Conservation (phyloP, 768 basidiomycete species). For the Russula virescens region DNA sequence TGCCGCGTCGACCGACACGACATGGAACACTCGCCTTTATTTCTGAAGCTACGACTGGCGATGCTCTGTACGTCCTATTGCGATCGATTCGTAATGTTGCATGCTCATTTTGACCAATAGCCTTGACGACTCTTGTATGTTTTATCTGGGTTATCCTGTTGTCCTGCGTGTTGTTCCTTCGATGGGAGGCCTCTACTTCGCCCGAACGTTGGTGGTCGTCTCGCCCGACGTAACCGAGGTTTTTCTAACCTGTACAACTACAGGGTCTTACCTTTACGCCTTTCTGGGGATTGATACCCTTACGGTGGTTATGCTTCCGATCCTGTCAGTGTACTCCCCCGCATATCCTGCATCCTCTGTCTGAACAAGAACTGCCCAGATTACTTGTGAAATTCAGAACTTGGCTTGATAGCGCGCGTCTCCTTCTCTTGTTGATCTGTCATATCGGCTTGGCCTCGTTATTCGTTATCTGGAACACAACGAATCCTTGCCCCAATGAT, state of each 20-base stretch:
- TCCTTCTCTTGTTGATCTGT: constrained; percentile 39
- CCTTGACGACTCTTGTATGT: constrained; percentile 38
- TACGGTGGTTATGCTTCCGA: constrained; percentile 38
- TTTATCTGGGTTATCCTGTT: constrained; percentile 46
- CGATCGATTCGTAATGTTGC: background rate
- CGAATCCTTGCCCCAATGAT: constrained; percentile 39
- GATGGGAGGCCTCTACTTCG: constrained; percentile 42
- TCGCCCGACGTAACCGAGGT: background rate
- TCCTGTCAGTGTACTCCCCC: constrained; percentile 35
- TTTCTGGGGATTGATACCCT: constrained; percentile 39
- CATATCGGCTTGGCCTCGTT: constrained; percentile 43
- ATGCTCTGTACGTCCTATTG: constrained; percentile 27
- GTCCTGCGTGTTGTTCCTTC: constrained; percentile 40
- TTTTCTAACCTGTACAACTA: background rate
- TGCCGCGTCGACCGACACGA: background rate
- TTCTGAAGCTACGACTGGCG: constrained; percentile 27
- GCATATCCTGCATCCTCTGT: constrained; percentile 12
- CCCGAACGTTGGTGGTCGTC: constrained; percentile 40
- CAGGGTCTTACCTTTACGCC: constrained; percentile 43
- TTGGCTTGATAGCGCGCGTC: constrained; percentile 50
- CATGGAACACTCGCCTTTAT: constrained; percentile 27
- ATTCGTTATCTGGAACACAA: constrained; percentile 40
- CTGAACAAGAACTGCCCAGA: constrained; percentile 30
- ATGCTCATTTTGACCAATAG: constrained; percentile 29
- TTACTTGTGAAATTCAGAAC: constrained; percentile 43